phyloP scores from a whole-genome alignment of 805 yeast species.

The Sugiyamaella marilandica region DNA sequence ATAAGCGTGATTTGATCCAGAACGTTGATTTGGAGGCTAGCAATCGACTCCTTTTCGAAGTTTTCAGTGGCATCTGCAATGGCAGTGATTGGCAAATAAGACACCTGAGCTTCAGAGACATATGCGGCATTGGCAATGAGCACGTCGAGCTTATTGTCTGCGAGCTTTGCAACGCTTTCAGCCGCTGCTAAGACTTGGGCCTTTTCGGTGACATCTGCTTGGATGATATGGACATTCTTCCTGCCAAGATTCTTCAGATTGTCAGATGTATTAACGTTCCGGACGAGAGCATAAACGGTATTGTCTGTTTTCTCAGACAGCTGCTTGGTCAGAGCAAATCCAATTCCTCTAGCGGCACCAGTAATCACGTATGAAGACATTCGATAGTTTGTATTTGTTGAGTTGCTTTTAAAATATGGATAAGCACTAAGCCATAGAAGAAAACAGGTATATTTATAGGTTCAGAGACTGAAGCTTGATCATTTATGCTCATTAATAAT shows the following conservation, averaged over 20 bases:
- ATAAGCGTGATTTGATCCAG: not conserved
- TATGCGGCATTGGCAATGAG: constrained; percentile 29
- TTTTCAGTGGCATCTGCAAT: not conserved
- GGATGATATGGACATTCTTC: constrained; percentile 25
- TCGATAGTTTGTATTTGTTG: not conserved
- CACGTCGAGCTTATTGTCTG: constrained; percentile 25
- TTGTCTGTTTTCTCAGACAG: constrained; percentile 24
- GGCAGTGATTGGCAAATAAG: constrained; percentile 9
- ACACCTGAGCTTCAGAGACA: not conserved
- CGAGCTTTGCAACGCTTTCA: constrained; percentile 12
- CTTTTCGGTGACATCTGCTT: constrained; percentile 24
- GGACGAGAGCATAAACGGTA: constrained; percentile 26
- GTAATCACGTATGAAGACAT: constrained; percentile 31
- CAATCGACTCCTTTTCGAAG: not conserved
- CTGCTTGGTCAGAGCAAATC: constrained; percentile 29
- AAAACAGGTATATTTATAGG: too few relatives aligned
- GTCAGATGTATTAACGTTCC: constrained; percentile 14
- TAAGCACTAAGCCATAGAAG: too few relatives aligned
- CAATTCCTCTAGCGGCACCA: constrained; percentile 39
- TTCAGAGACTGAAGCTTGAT: too few relatives aligned
- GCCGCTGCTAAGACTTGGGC: constrained; percentile 12
- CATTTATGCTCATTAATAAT: too few relatives aligned
- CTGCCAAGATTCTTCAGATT: constrained; percentile 10
- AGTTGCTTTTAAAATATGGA: too few relatives aligned
- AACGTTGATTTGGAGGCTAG: constrained; percentile 1